Conservation (phyloP, 768 basidiomycete species). For the Hemileccinum impolitum region DNA sequence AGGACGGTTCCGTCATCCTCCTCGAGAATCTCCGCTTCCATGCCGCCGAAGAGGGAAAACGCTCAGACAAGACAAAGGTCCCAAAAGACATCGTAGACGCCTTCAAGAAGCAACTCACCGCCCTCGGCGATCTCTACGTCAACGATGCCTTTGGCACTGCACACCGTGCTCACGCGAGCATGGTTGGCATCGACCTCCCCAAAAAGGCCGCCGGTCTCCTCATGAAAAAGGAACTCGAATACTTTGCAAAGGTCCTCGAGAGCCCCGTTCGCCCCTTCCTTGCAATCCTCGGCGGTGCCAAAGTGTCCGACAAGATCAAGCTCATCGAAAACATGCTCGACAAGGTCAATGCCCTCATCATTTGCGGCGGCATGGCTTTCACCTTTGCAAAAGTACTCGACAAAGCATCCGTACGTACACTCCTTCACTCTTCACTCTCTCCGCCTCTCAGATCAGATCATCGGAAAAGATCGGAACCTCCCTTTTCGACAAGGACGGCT, state of each 20-base stretch:
- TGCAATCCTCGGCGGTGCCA: constrained; percentile 96
- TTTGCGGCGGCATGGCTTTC: constrained; percentile 98
- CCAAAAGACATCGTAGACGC: constrained; percentile 73
- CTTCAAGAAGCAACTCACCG: constrained; percentile 87
- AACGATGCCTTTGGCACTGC: constrained; percentile 99
- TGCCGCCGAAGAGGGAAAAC: constrained; percentile 97
- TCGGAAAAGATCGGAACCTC: constrained; percentile 78
- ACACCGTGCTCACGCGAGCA: constrained; percentile 96
- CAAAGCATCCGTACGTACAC: constrained; percentile 55
- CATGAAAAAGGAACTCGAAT: constrained; percentile 98
- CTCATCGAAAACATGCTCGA: constrained; percentile 99
- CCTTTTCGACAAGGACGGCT: constrained; percentile 86
- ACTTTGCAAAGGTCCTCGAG: constrained; percentile 97
- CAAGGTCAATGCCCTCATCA: constrained; percentile 95
- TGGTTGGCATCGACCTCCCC: constrained; percentile 94
- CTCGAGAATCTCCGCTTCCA: constrained; percentile 99
- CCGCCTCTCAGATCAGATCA: constrained; percentile 1
- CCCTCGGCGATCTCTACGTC: constrained; percentile 93
- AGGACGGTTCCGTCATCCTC: constrained; percentile 72
- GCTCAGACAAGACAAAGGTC: constrained; percentile 95
- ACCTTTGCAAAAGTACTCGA: constrained; percentile 97
- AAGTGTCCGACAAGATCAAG: constrained; percentile 98
- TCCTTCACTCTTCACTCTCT: neutral
- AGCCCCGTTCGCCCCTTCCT: constrained; percentile 94
- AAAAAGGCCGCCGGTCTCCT: constrained; percentile 94